Conservation (phyloP, 1,284 basidiomycete species). For the Rhodotorula sp. region DNA sequence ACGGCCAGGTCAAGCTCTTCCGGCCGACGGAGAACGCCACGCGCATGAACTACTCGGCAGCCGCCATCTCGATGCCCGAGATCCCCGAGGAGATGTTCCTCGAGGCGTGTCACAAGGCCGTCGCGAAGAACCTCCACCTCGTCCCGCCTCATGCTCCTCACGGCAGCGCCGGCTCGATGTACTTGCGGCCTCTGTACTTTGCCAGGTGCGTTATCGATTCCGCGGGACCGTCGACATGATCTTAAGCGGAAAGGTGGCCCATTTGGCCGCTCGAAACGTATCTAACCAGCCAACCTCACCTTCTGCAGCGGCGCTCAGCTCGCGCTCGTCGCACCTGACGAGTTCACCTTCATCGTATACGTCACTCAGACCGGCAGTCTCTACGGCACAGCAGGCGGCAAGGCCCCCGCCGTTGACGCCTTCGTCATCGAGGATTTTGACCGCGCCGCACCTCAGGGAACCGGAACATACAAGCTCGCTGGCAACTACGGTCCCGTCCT, state of each 20-base stretch:
- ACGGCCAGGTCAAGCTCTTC: slow-evolving; percentile 47
- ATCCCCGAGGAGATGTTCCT: slow-evolving; percentile 44
- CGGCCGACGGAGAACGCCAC: slow-evolving; percentile 48
- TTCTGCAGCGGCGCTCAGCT: slow-evolving; percentile 42
- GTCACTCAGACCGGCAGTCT: slow-evolving; percentile 49
- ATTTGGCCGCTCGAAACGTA: too few species aligned
- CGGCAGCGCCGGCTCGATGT: slow-evolving; percentile 33
- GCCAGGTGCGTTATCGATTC: slow-evolving; percentile 33
- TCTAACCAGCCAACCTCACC: too few species aligned
- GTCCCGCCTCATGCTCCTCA: slow-evolving; percentile 47
- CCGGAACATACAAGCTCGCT: slow-evolving; percentile 44
- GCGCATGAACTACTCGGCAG: slow-evolving; percentile 42
- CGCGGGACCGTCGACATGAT: too few species aligned
- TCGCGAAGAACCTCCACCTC: slow-evolving; percentile 49
- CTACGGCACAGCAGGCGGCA: slow-evolving; percentile 46
- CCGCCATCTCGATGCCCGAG: slow-evolving; percentile 47
- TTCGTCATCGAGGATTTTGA: slow-evolving; percentile 49
- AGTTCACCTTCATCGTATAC: slow-evolving; percentile 50
- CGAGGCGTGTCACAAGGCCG: slow-evolving; percentile 44
- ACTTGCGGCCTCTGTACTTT: slow-evolving; percentile 44
- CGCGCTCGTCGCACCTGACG: slow-evolving; percentile 45
- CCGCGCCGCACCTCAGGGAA: slow-evolving; percentile 48
- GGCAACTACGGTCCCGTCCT: slow-evolving; percentile 50
- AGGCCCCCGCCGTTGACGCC: slow-evolving; percentile 48
- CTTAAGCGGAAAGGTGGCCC: neutral